These are phyloP conservation scores for Kodamaea nitidulidarum DNA, from an alignment of 805 yeast species.

Conservation along the genomic window DNA sequence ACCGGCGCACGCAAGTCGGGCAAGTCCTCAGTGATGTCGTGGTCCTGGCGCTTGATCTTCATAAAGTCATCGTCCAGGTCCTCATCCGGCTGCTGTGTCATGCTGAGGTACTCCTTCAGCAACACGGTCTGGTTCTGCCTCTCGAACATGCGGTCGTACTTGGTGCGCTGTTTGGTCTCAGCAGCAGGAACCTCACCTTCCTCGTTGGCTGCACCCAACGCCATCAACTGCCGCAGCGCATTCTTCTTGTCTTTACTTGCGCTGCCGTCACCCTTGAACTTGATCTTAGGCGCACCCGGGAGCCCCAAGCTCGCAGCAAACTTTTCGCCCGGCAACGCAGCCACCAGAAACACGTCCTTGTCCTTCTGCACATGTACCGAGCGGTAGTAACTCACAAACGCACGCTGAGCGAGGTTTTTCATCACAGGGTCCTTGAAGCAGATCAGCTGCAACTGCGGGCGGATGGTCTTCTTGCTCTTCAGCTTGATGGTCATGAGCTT, in stretches of 20 bases:
- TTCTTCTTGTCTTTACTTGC: conserved; percentile 76
- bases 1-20: conserved; percentile 61
- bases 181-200: conserved; percentile 60
- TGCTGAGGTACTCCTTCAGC: conserved; percentile 79
- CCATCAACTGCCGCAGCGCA: conserved; percentile 64
- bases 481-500: conserved; percentile 71
- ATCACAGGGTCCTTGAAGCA: conserved; percentile 89
- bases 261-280: conserved; percentile 49
- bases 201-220: conserved; percentile 40
- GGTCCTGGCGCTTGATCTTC: conserved; percentile 74
- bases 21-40: conserved; percentile 58
- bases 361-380: conserved; percentile 85
- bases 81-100: conserved; percentile 41
- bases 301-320: conserved; percentile 86
- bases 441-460: conserved; percentile 80
- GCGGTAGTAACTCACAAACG: conserved; percentile 85
- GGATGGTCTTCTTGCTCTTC: conserved; percentile 68
- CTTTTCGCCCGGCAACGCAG: conserved; percentile 72
- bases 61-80: conserved; percentile 69
- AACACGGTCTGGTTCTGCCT: conserved; percentile 89
- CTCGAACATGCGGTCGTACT: conserved; percentile 93
- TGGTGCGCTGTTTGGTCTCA: conserved; percentile 51
- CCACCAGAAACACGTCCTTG: conserved; percentile 77
- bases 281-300: conserved; percentile 94
- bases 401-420: conserved; percentile 92